Evolutionary conservation across 495 filamentous ascomycete genomes (phyloP).

Genomic region (Aspergillus incahuasiensis): DNA sequence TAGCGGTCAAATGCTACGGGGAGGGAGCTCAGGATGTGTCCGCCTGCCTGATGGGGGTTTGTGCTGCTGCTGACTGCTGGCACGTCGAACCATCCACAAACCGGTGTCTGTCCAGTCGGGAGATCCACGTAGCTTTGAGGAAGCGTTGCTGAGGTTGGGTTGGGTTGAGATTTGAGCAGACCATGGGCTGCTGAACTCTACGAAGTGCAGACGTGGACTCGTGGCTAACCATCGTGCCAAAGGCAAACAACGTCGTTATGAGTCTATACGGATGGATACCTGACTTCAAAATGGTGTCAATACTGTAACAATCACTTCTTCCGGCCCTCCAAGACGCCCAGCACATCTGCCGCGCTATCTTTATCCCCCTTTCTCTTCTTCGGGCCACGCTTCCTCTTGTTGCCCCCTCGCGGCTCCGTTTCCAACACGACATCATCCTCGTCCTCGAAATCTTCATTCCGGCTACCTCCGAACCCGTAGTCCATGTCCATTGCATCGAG

Average conservation of each 20-base stretch:
- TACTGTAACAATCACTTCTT: slow-evolving; percentile 29
- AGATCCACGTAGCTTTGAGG: not conserved
- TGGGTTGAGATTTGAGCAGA: not conserved
- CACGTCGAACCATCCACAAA: not conserved
- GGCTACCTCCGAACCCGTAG: slow-evolving; percentile 83
- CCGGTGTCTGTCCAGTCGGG: not conserved
- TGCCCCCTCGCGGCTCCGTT: slow-evolving; percentile 48
- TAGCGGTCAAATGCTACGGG: too few relatives aligned
- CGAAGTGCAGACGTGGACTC: not conserved
- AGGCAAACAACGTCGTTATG: not conserved
- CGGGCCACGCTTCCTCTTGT: slow-evolving; percentile 71
- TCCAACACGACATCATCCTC: slow-evolving; percentile 66
- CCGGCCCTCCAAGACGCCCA: slow-evolving; percentile 72
- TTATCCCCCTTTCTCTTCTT: slow-evolving; percentile 87
- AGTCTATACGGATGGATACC: not conserved
- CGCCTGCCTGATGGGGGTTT: not conserved
- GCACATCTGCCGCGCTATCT: slow-evolving; percentile 74
- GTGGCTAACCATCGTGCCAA: not conserved
- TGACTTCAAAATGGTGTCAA: not conserved
- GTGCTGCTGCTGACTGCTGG: not conserved
- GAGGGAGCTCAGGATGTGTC: not conserved
- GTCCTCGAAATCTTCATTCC: slow-evolving; percentile 77
- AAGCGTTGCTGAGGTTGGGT: not conserved
- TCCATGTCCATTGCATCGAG: slow-evolving; percentile 92
- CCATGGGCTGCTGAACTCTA: not conserved